Evolutionary conservation across 2,329 filamentous ascomycete species (phyloP), one percentile per base, ranked within the genome.

Genomic region (Aspergillus glaucus): DNA sequence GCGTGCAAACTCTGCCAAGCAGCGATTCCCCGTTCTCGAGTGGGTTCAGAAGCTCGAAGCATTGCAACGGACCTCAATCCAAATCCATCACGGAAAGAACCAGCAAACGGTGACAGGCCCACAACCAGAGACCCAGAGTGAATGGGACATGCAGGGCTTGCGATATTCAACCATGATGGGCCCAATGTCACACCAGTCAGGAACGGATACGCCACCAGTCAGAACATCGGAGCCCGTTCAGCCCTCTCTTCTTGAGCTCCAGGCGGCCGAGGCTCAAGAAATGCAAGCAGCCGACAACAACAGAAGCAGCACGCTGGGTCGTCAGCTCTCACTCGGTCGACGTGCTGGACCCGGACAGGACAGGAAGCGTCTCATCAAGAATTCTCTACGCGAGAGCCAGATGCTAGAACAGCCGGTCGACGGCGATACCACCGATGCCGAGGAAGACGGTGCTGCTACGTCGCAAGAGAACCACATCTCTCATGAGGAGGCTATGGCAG

Each of bases 31-130:
- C 14, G 81, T 86, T 12, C 79, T 78, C 3, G 80, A 85, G 58
- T 86, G 82, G 82, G 74, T 84, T 45, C 78, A 84, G 57, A 80
- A 82, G 52, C 68, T 85, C 7, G 81, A 84, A 52, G 80, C 78
- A 36, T 72, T 86, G 17, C 82, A 86, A 58, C 69, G 69, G 12
- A 80, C 77, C 9, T 75, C 81, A 0, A 84, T 85, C 60, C 76
- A 77, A 45, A 73, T 82, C 10, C 76, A 79, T 58, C 66, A 75
- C 55, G 22, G 22, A 78, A 76, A 57, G 70, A 64, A 47, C 55
- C 54, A 14, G 55, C 52, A 4, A 69, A 66, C 39, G 46, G 61
- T 2, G 64, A 66, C 44, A 56, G 57, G 62, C 14, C 61, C 68
- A 1, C 62, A 69, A 15, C 67, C 70, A 41, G 59, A 63, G 40